Base-by-base conservation (phyloP, 2,329 filamentous ascomycete species). In the Penicillium sp. region DNA sequence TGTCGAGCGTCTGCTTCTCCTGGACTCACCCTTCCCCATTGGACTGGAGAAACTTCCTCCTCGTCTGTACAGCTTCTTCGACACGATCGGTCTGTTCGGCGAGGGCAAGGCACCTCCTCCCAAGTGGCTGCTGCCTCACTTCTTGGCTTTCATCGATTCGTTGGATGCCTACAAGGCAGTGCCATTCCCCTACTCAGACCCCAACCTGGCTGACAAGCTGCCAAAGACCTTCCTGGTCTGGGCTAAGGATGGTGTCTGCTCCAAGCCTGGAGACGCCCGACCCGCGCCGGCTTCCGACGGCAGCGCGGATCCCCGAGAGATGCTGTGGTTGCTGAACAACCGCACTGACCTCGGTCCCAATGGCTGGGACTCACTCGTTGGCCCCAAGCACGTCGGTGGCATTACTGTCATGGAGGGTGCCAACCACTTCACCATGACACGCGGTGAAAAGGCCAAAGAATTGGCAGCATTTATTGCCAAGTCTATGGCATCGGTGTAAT, bases 41-140 rank as follows among this genome's bases (percentile, higher is more conserved):
- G 85, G 84, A 7, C 83, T 92, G 7, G 85, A 90, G 72, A 84
- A 85, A 18, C 80, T 89, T 1, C 88, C 88, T 3, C 67, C 72
- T 18, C 73, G 75, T 31, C 70, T 82, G 14, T 80, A 81, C 63
- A 71, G 77, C 53, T 80, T 78, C 71, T 80, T 79, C 59, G 72
- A 79, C 53, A 67, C 69, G 8, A 72, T 79, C 41, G 75, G 76
- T 24, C 68, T 82, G 39, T 77, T 82, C 50, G 78, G 77, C 13
- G 71, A 73, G 40, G 75, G 74, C 45, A 74, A 74, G 34, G 67
- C 69, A 22, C 74, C 72, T 43, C 72, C 75, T 5, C 79, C 79
- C 1, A 71, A 71, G 40, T 81, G 79, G 78, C 69, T 82, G 27
- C 71, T 80, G 3, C 77, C 78, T 18, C 79, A 82, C 63, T 82